Percentiles rank a stretch among this genome's conserved stretches.
Conservation (phyloP, 441 rosid genomes). For the Pelargonium fulgidum region DNA sequence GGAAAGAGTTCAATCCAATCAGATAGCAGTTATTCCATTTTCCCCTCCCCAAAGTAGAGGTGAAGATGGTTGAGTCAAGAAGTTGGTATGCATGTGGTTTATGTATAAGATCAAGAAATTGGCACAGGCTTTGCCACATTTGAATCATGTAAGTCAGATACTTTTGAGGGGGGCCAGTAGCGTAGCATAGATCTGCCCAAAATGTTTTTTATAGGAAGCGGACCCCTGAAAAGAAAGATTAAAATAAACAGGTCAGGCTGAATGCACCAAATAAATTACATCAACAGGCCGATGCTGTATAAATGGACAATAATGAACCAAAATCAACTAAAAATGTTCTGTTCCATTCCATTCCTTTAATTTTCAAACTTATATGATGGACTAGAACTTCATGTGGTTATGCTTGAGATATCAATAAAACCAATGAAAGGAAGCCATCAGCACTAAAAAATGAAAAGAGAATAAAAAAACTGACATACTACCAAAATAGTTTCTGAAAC, state of each 20-base stretch:
- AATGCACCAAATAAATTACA: not conserved
- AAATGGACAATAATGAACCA: not conserved
- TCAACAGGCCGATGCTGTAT: conserved; percentile 4
- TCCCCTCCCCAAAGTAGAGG: not conserved
- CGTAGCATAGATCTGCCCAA: conserved; percentile 60
- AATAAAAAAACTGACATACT: not conserved
- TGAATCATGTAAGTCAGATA: conserved; percentile 47
- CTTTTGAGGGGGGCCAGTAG: conserved; percentile 74
- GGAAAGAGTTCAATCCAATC: not conserved
- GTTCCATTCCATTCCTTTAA: too few relatives aligned
- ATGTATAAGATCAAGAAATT: conserved; percentile 13
- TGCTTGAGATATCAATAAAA: not conserved
- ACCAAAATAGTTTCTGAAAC: not conserved
- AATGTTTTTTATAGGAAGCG: conserved; percentile 53
- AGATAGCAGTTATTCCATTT: not conserved
- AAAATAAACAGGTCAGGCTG: conserved; percentile 15
- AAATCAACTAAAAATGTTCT: not conserved
- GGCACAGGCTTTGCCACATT: conserved; percentile 27
- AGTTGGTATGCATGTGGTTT: not conserved
- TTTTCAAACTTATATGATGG: too few relatives aligned
- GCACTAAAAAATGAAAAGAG: not conserved
- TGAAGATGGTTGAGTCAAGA: not conserved
- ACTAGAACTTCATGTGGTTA: not conserved
- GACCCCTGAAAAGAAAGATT: conserved; percentile 47
- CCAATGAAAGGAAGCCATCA: not conserved